Percentiles rank a stretch among this genome's conserved stretches.
Conservation (phyloP, 2,329 filamentous ascomycete species). For the Penicillium sp. region DNA sequence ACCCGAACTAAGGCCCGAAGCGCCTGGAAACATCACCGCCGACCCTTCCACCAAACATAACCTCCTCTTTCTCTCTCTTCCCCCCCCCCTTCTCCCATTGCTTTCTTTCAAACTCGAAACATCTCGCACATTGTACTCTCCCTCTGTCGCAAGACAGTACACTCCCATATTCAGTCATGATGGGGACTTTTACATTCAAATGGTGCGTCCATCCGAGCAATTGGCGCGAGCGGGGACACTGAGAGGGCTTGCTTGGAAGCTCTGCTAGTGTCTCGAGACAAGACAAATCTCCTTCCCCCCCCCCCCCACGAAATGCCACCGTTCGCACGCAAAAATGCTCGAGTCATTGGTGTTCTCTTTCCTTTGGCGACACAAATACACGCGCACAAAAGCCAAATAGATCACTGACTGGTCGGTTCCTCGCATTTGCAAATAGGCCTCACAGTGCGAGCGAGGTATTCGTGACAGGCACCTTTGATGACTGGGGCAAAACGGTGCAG, state of each 20-base stretch:
- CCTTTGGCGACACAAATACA: constrained; percentile 11
- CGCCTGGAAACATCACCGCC: not conserved
- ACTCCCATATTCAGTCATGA: constrained; percentile 8
- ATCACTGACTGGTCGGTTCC: constrained; percentile 24
- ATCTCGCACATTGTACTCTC: not conserved
- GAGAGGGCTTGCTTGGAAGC: constrained; percentile 2
- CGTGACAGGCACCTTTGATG: constrained; percentile 92
- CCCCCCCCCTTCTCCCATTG: constrained; percentile 2
- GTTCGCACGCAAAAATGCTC: constrained; percentile 4
- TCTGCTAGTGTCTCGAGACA: not conserved
- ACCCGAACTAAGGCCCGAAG: constrained; percentile 1
- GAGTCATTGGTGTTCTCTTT: not conserved
- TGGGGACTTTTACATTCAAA: constrained; percentile 35
- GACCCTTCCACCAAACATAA: not conserved
- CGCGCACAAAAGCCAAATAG: constrained; percentile 8
- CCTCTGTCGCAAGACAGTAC: not conserved
- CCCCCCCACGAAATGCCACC: not conserved
- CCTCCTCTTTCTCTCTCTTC: not conserved
- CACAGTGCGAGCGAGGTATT: constrained; percentile 79
- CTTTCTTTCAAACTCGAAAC: not conserved
- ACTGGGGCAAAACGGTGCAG: constrained; percentile 82
- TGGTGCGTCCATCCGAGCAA: constrained; percentile 26
- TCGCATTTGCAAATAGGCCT: constrained; percentile 55
- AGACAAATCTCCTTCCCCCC: not conserved
- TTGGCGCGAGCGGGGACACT: not conserved